Evolutionary conservation across 1,284 basidiomycete species (phyloP), one percentile per base, ranked within the genome.

Genomic region (Spongispora temasekensis): DNA sequence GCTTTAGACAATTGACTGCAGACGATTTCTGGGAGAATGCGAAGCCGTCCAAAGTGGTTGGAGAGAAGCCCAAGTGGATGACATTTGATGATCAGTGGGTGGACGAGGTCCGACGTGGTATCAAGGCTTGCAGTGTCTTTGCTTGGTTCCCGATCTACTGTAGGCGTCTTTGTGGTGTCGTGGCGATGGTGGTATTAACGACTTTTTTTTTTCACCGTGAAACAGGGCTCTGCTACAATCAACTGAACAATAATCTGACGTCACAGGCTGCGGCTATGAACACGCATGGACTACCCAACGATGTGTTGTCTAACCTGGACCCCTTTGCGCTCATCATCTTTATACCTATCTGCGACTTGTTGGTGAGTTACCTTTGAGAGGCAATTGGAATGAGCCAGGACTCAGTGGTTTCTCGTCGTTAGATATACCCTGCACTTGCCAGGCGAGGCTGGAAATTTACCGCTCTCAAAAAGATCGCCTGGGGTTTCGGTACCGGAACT

Each of bases 61-160:
- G 74, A 12, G 74, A 75, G 31, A 78, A 77, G 48, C 89, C 89
- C 0, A 34, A 50, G 2, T 91, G 89, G 89, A 91, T 91, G 88
- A 86, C 77, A 5, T 90, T 85, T 71, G 88, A 93, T 67, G 90
- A 92, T 68, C 70, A 80, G 42, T 94, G 88, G 86, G 91, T 96
- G 17, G 91, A 94, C 58, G 94, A 96, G 72, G 86, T 95, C 55
- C 81, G 82, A 59, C 84, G 93, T 68, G 93, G 91, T 2, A 76
- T 94, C 76, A 93, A 92, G 74, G 94, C 94, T 10, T 96, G 94
- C 76, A 75, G 78, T 46, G 93, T 96, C 59, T 95, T 96, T 77
- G 71, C 82, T 51, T 94, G 89, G 83, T 92, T 72, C 76, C 90
- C 90, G 1, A 76, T 91, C 40, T 91, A 85, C 69, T 90, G 89